Base-by-base conservation (phyloP, 805 yeast genomes). In the Torulaspora gathmanii region DNA sequence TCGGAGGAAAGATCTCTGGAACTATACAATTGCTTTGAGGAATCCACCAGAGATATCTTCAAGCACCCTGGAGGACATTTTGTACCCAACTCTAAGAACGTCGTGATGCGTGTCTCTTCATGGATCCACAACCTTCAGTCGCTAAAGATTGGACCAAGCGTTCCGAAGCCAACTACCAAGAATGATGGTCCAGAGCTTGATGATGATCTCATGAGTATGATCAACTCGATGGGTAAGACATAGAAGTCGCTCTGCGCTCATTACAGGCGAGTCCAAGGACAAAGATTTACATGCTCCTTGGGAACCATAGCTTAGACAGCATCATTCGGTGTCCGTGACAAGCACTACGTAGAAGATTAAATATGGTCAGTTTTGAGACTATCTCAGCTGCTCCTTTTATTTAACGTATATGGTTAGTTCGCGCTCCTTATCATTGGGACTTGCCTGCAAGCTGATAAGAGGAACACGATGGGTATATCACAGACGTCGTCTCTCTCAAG, bases 11-110 rank as follows among this genome's bases (percentile, higher is more conserved):
- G 95, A 52, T 74, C 83, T 0, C 61, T 75, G 65, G 63, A 68
- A 2, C 69, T 91, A n/a, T 80, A 71, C 51, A 74, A 79, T 8
- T 69, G 71, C 13, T 77, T 77, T 50, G 68, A 65, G 26, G 70
- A 66, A 15, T 58, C 56, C 3, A 63, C 64, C 15, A 66, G 86
- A 16, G 71, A 70, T 0, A 36, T 73, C 36, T 54, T 89, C 46
- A 82, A 76, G 50, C 99, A 91, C 60, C 95, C 97, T 4, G 98
- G 98, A 41, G 96, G 96, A 1, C 99, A 91, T 61, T 91, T 83
- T 60, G 95, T 91, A 30, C 99, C 99, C n/a, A 87, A 86, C 59
- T 78, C 87, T 3, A 85, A 83, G 45, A 58, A 49, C 13, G 68
- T 65, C 44, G 68, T 66, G 1, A 38, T 53, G 6, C 65, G 66